These are phyloP conservation scores for Hsuehochloa calcarea DNA, from an alignment of 176 grass and related monocot genomes.

Conservation along the genomic window DNA sequence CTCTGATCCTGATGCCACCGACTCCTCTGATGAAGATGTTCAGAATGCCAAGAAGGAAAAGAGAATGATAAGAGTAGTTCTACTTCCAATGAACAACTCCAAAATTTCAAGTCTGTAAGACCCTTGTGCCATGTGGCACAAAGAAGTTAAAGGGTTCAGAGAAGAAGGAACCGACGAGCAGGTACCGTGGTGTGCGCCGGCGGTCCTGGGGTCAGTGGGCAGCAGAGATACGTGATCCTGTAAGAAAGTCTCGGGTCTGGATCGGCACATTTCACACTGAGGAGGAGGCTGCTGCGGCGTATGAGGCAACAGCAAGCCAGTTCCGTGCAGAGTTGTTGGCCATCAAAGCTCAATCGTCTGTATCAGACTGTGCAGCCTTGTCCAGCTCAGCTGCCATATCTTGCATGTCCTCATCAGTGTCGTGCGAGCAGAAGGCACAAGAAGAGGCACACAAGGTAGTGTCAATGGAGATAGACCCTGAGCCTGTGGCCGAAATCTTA, in stretches of 20 bases:
- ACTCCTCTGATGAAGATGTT: constrained; percentile 45
- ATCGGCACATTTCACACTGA: constrained; percentile 47
- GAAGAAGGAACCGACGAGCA: constrained; percentile 50
- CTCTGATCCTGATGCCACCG: constrained; percentile 54
- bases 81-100: not conserved
- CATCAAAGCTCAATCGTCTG: constrained; percentile 4
- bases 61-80: constrained; percentile 35
- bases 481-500: constrained; percentile 5
- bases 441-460: not conserved
- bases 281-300: constrained; percentile 42
- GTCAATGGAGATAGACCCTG: constrained; percentile 2
- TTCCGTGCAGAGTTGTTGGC: constrained; percentile 26
- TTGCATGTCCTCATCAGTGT: constrained; percentile 30
- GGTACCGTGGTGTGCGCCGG: constrained; percentile 43
- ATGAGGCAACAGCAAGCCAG: not conserved
- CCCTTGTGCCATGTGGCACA: constrained; percentile 18
- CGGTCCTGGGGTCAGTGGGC: constrained; percentile 51
- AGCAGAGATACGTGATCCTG: constrained; percentile 56
- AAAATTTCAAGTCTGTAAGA: not conserved
- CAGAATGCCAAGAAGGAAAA: constrained; percentile 29
- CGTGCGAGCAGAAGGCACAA: constrained; percentile 10
- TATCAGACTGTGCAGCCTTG: constrained; percentile 9
- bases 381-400: constrained; percentile 38
- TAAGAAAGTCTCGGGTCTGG: constrained; percentile 41
- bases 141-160: constrained; percentile 7